A percentile compares a stretch with the other conserved stretches of the same genome.
Evolutionary conservation across 441 rosid species (phyloP).

Genomic region (Mallotus japonicus): DNA sequence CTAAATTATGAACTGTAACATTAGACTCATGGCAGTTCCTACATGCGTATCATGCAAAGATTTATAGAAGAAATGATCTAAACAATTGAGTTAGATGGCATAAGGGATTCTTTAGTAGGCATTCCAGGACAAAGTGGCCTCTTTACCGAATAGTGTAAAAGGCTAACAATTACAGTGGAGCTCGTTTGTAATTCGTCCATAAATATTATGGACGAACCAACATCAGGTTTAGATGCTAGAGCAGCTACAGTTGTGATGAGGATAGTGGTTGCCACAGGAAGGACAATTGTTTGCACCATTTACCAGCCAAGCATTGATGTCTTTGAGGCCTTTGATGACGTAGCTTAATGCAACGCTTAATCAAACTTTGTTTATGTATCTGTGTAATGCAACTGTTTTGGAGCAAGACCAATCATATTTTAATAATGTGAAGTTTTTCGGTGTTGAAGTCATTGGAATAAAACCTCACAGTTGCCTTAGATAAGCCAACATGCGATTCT

Average conservation of each 20-base stretch:
- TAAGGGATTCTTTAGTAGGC: conserved; percentile 52
- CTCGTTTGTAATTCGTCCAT: conserved; percentile 69
- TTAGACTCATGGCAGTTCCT: conserved; percentile 23
- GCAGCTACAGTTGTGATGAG: conserved; percentile 73
- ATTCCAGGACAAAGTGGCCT: conserved; percentile 49
- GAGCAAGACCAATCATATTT: too few relatives aligned
- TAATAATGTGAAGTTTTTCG: too few relatives aligned
- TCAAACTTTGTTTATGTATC: too few relatives aligned
- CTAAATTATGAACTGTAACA: background rate
- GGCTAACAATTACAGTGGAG: conserved; percentile 63
- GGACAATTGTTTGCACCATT: conserved; percentile 70
- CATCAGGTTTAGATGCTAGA: conserved; percentile 68
- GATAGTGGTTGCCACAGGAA: conserved; percentile 62
- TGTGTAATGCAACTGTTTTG: too few relatives aligned
- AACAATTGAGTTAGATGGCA: conserved; percentile 48
- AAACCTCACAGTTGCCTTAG: too few relatives aligned
- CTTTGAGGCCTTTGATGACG: conserved; percentile 71
- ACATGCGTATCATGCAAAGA: background rate
- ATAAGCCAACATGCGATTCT: too few relatives aligned
- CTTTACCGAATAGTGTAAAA: conserved; percentile 64
- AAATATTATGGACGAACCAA: conserved; percentile 78
- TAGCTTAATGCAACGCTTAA: conserved; percentile 10
- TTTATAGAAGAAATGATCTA: conserved; percentile 54
- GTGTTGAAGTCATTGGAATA: too few relatives aligned
- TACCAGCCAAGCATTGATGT: conserved; percentile 69